Conservation (phyloP, 495 filamentous ascomycete species). For the Penicillium riverlandense region DNA sequence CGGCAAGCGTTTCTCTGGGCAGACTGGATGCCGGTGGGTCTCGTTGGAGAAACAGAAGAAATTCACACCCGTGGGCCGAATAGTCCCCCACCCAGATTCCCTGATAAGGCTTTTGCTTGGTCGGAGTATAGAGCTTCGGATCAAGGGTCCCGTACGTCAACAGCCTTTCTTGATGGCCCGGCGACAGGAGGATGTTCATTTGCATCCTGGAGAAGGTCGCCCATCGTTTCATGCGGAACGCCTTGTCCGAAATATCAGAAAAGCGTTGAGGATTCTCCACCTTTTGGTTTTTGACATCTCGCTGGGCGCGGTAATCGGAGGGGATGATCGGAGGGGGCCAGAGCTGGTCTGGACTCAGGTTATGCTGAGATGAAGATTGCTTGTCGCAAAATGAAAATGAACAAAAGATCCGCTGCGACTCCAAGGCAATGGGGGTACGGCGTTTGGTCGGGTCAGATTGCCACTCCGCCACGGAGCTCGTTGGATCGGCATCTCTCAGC, state of each 20-base stretch:
- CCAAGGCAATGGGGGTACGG: slow-evolving; percentile 47
- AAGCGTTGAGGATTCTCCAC: slow-evolving; percentile 29
- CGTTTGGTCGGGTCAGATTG: slow-evolving; percentile 25
- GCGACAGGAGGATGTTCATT: slow-evolving; percentile 15
- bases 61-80: slow-evolving; percentile 81
- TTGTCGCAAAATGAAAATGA: slow-evolving; percentile 38
- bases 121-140: slow-evolving; percentile 65
- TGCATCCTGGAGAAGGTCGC: slow-evolving; percentile 37
- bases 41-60: slow-evolving; percentile 69
- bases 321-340: slow-evolving; percentile 77
- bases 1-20: slow-evolving; percentile 25
- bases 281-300: slow-evolving; percentile 21
- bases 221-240: slow-evolving; percentile 72
- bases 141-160: slow-evolving; percentile 73
- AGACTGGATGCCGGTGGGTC: slow-evolving; percentile 23
- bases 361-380: slow-evolving; percentile 20
- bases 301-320: slow-evolving; percentile 29
- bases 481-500: slow-evolving; percentile 33
- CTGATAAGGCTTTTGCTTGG: slow-evolving; percentile 68
- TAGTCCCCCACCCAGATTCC: slow-evolving; percentile 94
- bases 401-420: slow-evolving; percentile 37
- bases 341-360: slow-evolving; percentile 31
- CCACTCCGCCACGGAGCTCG: slow-evolving; percentile 15
- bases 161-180: slow-evolving; percentile 55
- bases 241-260: slow-evolving; percentile 49